Percentiles rank a stretch among this genome's conserved stretches.
These are phyloP conservation scores for Arthrobotrys sphaeroides DNA, from an alignment of 2,329 filamentous ascomycete species.

Conservation along the genomic window DNA sequence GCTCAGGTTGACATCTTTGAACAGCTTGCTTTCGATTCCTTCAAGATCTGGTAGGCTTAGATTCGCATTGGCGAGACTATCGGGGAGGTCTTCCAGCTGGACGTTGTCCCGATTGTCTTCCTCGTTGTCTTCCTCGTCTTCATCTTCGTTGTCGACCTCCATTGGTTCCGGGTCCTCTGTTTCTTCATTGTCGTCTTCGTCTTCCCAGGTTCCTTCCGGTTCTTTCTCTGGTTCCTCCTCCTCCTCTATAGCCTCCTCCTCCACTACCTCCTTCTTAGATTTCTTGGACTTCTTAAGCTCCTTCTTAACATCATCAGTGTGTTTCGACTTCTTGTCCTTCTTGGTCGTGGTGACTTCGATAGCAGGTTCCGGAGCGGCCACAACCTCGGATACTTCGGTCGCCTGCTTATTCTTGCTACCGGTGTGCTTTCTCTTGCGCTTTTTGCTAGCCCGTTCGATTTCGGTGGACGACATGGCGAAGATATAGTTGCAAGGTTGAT, in stretches of 20 bases:
- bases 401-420: constrained; percentile 38
- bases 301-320: background rate
- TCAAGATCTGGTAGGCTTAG: constrained; percentile 68
- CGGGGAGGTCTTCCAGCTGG: constrained; percentile 63
- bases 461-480: constrained; percentile 40
- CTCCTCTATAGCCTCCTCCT: background rate
- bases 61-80: constrained; percentile 60
- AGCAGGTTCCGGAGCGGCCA: background rate
- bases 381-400: background rate
- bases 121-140: constrained; percentile 60
- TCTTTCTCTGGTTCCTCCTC: constrained; percentile 15
- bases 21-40: constrained; percentile 71
- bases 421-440: constrained; percentile 50
- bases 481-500: constrained; percentile 1
- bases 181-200: constrained; percentile 13
- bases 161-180: constrained; percentile 8
- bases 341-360: constrained; percentile 1
- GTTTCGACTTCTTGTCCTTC: constrained; percentile 32
- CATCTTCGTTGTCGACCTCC: constrained; percentile 57
- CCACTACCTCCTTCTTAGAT: constrained; percentile 18
- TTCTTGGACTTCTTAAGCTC: constrained; percentile 26
- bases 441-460: constrained; percentile 50
- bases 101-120: constrained; percentile 59
- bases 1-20: constrained; percentile 83
- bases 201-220: constrained; percentile 11